Percentiles rank a stretch among this genome's conserved stretches.
These are phyloP conservation scores for Tetracladium maxilliforme DNA, from an alignment of 2,329 filamentous ascomycete species.

Conservation along the genomic window DNA sequence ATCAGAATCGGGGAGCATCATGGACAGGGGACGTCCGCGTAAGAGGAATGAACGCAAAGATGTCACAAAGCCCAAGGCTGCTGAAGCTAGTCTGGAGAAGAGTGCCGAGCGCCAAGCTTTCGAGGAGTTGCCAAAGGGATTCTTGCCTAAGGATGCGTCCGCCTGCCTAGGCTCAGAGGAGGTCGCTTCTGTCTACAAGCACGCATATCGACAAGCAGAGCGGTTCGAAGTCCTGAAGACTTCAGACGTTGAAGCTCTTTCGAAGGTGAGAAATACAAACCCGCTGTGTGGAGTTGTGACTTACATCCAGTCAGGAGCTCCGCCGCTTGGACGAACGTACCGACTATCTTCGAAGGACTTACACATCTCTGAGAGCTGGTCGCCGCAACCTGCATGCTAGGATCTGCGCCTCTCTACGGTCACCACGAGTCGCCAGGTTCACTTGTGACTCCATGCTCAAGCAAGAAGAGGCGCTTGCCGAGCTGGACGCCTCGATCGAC, in stretches of 20 bases:
- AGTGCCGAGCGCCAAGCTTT: conserved; percentile 38
- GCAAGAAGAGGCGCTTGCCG: conserved; percentile 65
- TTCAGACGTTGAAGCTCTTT: conserved; percentile 49
- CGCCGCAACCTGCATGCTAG: conserved; percentile 63
- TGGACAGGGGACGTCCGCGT: conserved; percentile 46
- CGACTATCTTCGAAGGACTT: conserved; percentile 64
- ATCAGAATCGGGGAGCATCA: too few relatives aligned
- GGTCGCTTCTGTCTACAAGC: conserved; percentile 34
- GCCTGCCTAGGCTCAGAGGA: conserved; percentile 32
- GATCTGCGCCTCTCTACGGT: conserved; percentile 64
- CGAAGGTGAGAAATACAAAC: conserved; percentile 29
- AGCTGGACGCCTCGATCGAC: conserved; percentile 65
- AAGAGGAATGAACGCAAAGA: conserved; percentile 30
- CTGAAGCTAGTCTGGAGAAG: conserved; percentile 1
- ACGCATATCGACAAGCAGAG: conserved; percentile 45
- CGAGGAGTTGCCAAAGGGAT: conserved; percentile 44
- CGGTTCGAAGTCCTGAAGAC: conserved; percentile 49
- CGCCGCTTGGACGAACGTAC: conserved; percentile 63
- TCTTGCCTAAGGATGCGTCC: conserved; percentile 34
- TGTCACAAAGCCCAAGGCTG: conserved; percentile 15
- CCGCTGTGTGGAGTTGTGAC: neutral
- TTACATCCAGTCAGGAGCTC: conserved; percentile 38
- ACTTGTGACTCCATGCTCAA: conserved; percentile 62
- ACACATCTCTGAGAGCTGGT: conserved; percentile 59
- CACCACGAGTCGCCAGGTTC: conserved; percentile 55